These are phyloP conservation scores for Geopyxis carbonaria DNA, from an alignment of 495 filamentous ascomycete genomes.

Conservation along the genomic window DNA sequence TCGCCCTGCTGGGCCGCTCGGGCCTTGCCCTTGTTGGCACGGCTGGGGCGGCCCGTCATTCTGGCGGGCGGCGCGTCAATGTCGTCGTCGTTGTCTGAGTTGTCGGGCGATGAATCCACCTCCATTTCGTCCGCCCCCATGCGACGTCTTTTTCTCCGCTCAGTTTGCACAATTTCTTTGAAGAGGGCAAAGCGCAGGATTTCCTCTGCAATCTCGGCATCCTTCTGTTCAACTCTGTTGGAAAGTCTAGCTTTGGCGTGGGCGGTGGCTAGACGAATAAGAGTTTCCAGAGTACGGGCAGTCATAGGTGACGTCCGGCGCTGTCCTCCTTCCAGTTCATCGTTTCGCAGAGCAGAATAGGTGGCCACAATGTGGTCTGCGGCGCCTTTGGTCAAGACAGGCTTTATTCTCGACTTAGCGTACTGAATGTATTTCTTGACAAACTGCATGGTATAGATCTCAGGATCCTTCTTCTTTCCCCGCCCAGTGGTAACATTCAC, in stretches of 20 bases:
- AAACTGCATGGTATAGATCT: constrained; percentile 95
- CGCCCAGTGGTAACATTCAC: constrained; percentile 60
- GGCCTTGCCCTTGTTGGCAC: no score
- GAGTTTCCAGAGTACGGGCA: constrained; percentile 87
- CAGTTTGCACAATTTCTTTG: constrained; percentile 87
- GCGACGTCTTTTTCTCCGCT: constrained; percentile 57
- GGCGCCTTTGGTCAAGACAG: constrained; percentile 78
- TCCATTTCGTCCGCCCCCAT: constrained; percentile 10
- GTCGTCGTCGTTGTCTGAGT: constrained; percentile 30
- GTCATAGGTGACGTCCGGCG: constrained; percentile 89
- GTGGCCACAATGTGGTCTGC: constrained; percentile 80
- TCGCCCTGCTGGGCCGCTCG: constrained; percentile 7
- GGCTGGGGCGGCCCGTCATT: constrained; percentile 3
- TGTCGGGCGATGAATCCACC: constrained; percentile 32
- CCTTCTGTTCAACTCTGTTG: constrained; percentile 78
- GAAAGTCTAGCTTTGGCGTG: constrained; percentile 90
- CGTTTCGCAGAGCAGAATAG: constrained; percentile 89
- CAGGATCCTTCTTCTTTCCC: constrained; percentile 51
- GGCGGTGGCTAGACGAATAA: constrained; percentile 91
- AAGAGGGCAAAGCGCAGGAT: constrained; percentile 93
- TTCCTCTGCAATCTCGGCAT: constrained; percentile 72
- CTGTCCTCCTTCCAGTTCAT: constrained; percentile 87
- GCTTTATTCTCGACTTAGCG: constrained; percentile 82
- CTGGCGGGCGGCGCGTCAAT: constrained; percentile 12
- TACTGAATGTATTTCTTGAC: constrained; percentile 99